Evolutionary conservation across 192 early-diverging fungal genomes (phyloP).

Genomic region (Dimargaris verticillata): DNA sequence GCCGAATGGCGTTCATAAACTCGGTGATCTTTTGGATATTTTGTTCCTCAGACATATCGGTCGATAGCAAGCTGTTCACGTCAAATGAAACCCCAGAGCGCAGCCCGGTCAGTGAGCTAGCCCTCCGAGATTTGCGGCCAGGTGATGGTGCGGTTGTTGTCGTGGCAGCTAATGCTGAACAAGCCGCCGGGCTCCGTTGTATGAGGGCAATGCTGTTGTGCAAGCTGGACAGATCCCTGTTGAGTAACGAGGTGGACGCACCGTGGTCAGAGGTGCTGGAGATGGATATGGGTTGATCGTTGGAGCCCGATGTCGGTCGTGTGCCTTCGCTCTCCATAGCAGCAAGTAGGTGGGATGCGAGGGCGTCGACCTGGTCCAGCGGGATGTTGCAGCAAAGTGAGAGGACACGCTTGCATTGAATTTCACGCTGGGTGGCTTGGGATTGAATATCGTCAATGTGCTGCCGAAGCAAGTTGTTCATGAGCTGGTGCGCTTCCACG

Average conservation of each 20-base stretch:
- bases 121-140: too few species aligned
- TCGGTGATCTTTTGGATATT: slow-evolving; percentile 9
- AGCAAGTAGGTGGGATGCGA: slow-evolving; percentile 51
- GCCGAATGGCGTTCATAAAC: slow-evolving; percentile 11
- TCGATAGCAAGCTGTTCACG: slow-evolving; percentile 4
- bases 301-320: background rate
- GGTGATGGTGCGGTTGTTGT: too few species aligned
- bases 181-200: background rate
- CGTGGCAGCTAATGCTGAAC: too few species aligned
- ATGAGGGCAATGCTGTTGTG: too few species aligned
- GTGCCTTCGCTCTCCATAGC: slow-evolving; percentile 45
- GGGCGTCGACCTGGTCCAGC: slow-evolving; percentile 57
- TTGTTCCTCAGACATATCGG: slow-evolving; percentile 10
- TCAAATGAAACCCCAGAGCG: background rate
- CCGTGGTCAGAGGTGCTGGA: background rate
- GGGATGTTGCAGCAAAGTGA: slow-evolving; percentile 68
- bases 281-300: background rate
- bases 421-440: slow-evolving; percentile 44
- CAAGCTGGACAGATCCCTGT: too few species aligned
- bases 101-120: too few species aligned
- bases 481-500: slow-evolving; percentile 22
- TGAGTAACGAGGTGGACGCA: background rate
- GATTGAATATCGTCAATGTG: slow-evolving; percentile 36
- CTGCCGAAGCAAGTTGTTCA: slow-evolving; percentile 30
- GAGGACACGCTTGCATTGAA: slow-evolving; percentile 71